Percentiles rank a stretch among this genome's conserved stretches.
phyloP scores from a whole-genome alignment of 441 rosid species.

The Capsella rubella region DNA sequence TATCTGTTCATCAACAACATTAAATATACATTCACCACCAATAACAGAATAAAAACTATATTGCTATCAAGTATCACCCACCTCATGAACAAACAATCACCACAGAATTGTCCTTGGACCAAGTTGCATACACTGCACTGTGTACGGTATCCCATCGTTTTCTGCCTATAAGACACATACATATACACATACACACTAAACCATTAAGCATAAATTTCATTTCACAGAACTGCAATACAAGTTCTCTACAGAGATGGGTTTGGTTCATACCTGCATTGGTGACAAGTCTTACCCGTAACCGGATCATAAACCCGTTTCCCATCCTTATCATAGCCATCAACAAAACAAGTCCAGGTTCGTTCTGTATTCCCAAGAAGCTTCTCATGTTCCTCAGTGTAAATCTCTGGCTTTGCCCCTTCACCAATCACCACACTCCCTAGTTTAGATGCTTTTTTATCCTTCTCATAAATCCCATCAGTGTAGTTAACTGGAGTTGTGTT shows the following conservation, averaged over 20 bases:
- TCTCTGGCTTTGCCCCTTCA: slow-evolving; percentile 65
- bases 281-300: slow-evolving; percentile 88
- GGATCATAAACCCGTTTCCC: slow-evolving; percentile 83
- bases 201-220: background rate
- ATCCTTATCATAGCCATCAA: slow-evolving; percentile 76
- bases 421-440: slow-evolving; percentile 31
- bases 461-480: slow-evolving; percentile 49
- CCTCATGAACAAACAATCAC: slow-evolving; percentile 95
- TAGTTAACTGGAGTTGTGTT: slow-evolving; percentile 66
- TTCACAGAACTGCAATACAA: background rate
- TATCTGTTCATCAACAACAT: slow-evolving; percentile 55
- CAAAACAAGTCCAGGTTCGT: slow-evolving; percentile 76
- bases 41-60: background rate
- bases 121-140: slow-evolving; percentile 64
- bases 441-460: slow-evolving; percentile 25
- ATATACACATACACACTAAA: background rate
- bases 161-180: slow-evolving; percentile 67
- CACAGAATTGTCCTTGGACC: slow-evolving; percentile 95
- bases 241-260: slow-evolving; percentile 3
- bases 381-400: slow-evolving; percentile 77
- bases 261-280: slow-evolving; percentile 77
- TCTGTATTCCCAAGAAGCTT: slow-evolving; percentile 82
- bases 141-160: slow-evolving; percentile 88
- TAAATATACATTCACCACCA: slow-evolving; percentile 6
- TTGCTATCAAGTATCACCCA: background rate